Percentiles rank a stretch among this genome's conserved stretches.
phyloP scores from a whole-genome alignment of 768 basidiomycete genomes.

The Boletus fagicola region DNA sequence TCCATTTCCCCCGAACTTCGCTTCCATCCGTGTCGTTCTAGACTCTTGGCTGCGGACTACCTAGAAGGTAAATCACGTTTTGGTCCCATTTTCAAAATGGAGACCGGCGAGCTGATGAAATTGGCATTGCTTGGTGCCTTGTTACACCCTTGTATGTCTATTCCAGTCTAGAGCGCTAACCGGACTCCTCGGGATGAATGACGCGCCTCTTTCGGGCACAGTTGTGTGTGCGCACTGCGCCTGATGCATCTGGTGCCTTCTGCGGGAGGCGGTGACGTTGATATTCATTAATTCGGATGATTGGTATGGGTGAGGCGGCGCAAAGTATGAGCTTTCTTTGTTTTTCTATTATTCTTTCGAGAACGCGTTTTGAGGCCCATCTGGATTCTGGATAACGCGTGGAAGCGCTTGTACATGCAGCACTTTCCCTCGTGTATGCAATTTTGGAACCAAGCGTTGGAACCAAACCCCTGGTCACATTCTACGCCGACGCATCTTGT shows the following conservation, averaged over 20 bases:
- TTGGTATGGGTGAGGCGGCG: constrained; percentile 11
- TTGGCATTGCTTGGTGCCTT: constrained; percentile 8
- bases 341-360: constrained; percentile 2
- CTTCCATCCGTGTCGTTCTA: constrained; percentile 25
- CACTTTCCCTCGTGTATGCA: neutral
- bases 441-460: neutral
- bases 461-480: neutral
- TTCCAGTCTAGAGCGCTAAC: constrained; percentile 2
- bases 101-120: constrained; percentile 10
- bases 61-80: constrained; percentile 48
- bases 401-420: neutral
- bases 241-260: neutral
- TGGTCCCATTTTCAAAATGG: constrained; percentile 18
- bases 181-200: neutral
- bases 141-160: neutral
- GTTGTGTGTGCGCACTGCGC: neutral
- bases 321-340: constrained; percentile 15
- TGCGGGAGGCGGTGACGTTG: constrained; percentile 1
- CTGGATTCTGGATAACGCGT: neutral
- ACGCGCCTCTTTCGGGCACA: neutral
- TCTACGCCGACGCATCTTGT: neutral
- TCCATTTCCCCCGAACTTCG: neutral
- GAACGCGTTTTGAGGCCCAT: constrained; percentile 1
- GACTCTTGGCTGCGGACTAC: constrained; percentile 63
- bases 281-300: neutral